These are phyloP conservation scores for Chalara sp. DNA, from an alignment of 2,329 filamentous ascomycete species.

Conservation along the genomic window DNA sequence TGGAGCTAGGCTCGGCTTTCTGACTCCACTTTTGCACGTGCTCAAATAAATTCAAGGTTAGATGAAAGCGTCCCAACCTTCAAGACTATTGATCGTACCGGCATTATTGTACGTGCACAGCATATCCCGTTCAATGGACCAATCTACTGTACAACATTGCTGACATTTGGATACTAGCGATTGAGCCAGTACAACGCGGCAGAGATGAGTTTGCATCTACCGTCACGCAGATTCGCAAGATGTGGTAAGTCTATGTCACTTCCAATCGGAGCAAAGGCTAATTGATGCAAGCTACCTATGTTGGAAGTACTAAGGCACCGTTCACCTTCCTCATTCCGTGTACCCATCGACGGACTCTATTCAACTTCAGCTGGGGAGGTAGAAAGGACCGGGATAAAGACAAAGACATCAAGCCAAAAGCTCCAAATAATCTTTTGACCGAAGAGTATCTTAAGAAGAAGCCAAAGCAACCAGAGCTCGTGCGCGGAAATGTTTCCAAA, in stretches of 20 bases:
- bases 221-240: slow-evolving; percentile 52
- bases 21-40: no score
- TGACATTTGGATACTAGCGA: no score
- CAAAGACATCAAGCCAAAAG: slow-evolving; percentile 2
- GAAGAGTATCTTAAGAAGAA: slow-evolving; percentile 45
- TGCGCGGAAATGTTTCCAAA: slow-evolving; percentile 37
- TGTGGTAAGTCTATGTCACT: slow-evolving; percentile 42
- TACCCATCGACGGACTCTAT: slow-evolving; percentile 21
- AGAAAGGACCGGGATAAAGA: slow-evolving; percentile 1
- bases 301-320: slow-evolving; percentile 32
- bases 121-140: no score
- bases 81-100: no score
- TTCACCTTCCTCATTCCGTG: slow-evolving; percentile 25
- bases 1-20: no score
- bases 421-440: slow-evolving; percentile 47
- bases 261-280: slow-evolving; percentile 8
- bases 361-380: slow-evolving; percentile 2
- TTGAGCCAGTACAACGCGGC: no score
- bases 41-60: no score
- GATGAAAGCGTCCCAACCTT: no score
- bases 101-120: no score
- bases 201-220: slow-evolving; percentile 58
- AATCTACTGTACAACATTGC: no score
- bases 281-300: slow-evolving; percentile 18
- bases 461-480: slow-evolving; percentile 25